Conservation (phyloP, 2,329 filamentous ascomycete genomes). For the Diplodia mutila region DNA sequence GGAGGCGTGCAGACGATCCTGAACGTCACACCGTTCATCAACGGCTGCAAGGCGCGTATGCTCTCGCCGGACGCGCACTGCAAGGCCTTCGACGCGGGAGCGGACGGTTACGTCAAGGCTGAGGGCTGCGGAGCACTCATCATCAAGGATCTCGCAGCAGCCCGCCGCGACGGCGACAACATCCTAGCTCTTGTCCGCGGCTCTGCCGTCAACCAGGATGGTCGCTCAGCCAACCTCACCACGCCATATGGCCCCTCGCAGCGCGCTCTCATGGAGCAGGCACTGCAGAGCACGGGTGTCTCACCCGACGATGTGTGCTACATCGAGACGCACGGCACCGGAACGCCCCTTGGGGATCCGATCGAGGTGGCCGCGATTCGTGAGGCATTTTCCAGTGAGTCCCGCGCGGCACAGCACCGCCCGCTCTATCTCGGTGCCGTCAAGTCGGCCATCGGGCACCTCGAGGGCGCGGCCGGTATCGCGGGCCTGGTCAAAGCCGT, state of each 20-base stretch:
- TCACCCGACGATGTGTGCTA: conserved; percentile 30
- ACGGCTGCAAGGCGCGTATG: conserved; percentile 31
- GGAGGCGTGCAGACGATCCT: conserved; percentile 28
- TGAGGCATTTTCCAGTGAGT: neutral
- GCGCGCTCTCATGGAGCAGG: conserved; percentile 38
- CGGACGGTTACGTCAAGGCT: conserved; percentile 67
- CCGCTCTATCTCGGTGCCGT: conserved; percentile 18
- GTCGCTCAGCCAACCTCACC: conserved; percentile 48
- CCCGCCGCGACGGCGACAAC: conserved; percentile 56
- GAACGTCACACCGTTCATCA: conserved; percentile 16
- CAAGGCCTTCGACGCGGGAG: conserved; percentile 53
- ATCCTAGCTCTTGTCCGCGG: conserved; percentile 50
- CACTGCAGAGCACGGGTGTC: conserved; percentile 42
- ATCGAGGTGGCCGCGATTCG: conserved; percentile 26
- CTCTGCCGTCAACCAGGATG: conserved; percentile 55
- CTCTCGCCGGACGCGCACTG: conserved; percentile 38
- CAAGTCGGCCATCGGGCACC: conserved; percentile 47
- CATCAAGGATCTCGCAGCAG: conserved; percentile 57
- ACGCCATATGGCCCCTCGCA: conserved; percentile 44
- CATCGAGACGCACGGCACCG: conserved; percentile 35
- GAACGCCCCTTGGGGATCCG: conserved; percentile 10
- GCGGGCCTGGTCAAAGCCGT: conserved; percentile 40
- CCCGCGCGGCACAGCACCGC: neutral
- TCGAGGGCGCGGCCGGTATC: conserved; percentile 41
- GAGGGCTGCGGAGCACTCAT: conserved; percentile 64